Evolutionary conservation across 371 early-diverging fungal genomes (phyloP).

Genomic region (Mortierella sp.): DNA sequence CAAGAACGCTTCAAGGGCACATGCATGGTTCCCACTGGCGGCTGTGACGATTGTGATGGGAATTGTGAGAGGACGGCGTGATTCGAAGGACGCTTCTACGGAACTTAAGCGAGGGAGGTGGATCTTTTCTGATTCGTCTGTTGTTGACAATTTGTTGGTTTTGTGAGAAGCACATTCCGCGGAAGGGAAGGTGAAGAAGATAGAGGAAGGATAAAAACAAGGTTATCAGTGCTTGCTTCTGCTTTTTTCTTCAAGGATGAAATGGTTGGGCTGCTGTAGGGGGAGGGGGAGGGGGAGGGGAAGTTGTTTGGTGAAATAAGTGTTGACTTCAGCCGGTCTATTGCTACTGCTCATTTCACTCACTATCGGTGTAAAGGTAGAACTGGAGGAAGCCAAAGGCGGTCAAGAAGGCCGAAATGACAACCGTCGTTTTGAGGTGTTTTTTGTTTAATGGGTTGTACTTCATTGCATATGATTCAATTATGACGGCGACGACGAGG

Average conservation of each 20-base stretch:
- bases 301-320: too few relatives aligned
- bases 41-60: slow-evolving; percentile 70
- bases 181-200: too few relatives aligned
- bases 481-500: background rate
- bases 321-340: too few relatives aligned
- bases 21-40: slow-evolving; percentile 72
- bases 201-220: background rate
- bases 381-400: slow-evolving; percentile 15
- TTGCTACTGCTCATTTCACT: background rate
- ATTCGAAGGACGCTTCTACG: slow-evolving; percentile 30
- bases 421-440: background rate
- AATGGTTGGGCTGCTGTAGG: too few relatives aligned
- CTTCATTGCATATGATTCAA: background rate
- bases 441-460: background rate
- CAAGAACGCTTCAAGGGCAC: slow-evolving; percentile 70
- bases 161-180: too few relatives aligned
- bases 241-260: too few relatives aligned
- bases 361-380: slow-evolving; percentile 22
- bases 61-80: slow-evolving; percentile 17
- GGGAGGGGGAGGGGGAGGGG: too few relatives aligned
- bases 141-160: background rate
- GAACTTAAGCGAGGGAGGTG: slow-evolving; percentile 25
- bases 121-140: background rate
- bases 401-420: slow-evolving; percentile 1
- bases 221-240: background rate